Evolutionary conservation across 108 stramenopile genomes (phyloP), one percentile per base, ranked within the genome.

Genomic region (Pseudonitzschia multiseries): DNA sequence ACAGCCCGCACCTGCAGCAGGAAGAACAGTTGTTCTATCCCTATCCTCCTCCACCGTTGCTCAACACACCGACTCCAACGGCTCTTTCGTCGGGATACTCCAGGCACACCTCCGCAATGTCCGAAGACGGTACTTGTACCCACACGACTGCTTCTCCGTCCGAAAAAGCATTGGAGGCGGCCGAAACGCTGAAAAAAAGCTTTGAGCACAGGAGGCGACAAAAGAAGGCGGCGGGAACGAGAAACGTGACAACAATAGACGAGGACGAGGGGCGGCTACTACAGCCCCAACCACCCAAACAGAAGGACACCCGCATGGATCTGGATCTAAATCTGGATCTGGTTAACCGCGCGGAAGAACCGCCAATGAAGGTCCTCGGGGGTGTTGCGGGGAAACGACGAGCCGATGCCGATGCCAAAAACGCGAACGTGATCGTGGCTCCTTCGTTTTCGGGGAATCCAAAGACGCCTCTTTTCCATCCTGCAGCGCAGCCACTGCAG

Each of bases 201-300:
- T 67, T 67, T 27, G 44, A 44, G 36, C 66, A 67, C 12, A 32
- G 66, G 46, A 44, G 66, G 22, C 43, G 61, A 12, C 66, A 67
- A 48, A 44, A 26, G 46, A 48, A 44, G 24, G 40, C 29, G 24
- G 40, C 29, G 33, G 62, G 62, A 41, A 21, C 21, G n/a, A n/a
- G 62, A 63, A 24, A 10, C 2, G 24, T 26, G 10, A 10, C 54
- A 32, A 63, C 40, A 1, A 63, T 41, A 10, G 31, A 63, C 32
- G 62, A 63, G 62, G 32, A 63, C n/a, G 24, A 56, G 26, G 54
- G 24, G 18, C 46, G 42, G 42, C 8, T 42, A 10, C 42, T 10
- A 42, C 42, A 48, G 12, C 46, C 46, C 14, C 17, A 48, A 48
- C 17, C 17, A 10, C 18, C 10, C 42, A 42, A 14, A 48, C 46